Evolutionary conservation across 139 green algal genomes (phyloP), one percentile per base, ranked within the genome.

Genomic region (Limnomonas spitsbergensis): DNA sequence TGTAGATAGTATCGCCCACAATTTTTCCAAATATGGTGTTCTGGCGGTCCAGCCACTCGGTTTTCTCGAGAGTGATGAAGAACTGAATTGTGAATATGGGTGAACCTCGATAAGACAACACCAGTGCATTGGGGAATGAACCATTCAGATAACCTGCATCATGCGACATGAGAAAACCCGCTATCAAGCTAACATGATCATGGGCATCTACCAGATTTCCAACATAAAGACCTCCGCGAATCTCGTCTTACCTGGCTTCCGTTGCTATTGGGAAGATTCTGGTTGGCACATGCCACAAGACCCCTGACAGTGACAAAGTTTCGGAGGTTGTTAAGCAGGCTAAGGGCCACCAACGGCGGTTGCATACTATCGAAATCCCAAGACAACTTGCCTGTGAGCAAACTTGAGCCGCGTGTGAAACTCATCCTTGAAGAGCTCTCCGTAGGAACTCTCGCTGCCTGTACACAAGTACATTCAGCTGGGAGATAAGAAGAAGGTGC

Each of bases 11-110:
- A 73, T 98, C 93, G 3, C 94, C 94, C 39, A 84, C 78, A 24
- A 76, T 82, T 68, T 92, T 93, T 36, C 94, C 94, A 82, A 98
- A 98, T 74, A 98, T 97, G 75, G 94, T 98, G 89, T 97, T 90
- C 78, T 94, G 92, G 54, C 88, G 87, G 79, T 98, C 88, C 54
- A 98, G 89, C 82, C 90, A 92, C 34, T 94, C 88, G 81, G 53
- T 74, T 77, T 88, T 87, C 73, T 93, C 92, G 0, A 96, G 80
- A 1, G 93, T 98, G 73, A 98, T 90, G 85, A 98, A 98, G 82
- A 97, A 97, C 82, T 99, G 96, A 0, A 61, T 61, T 14, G 14
- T 20, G 38, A 61, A 29, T 61, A 29, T 29, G 20, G 47, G 47
- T 61, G 20, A 61, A 61, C 47, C 47, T 61, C 47, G 14, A 61